Evolutionary conservation across 1,284 basidiomycete genomes (phyloP), one percentile per base, ranked within the genome.

Genomic region (Naganishia cerealis): DNA sequence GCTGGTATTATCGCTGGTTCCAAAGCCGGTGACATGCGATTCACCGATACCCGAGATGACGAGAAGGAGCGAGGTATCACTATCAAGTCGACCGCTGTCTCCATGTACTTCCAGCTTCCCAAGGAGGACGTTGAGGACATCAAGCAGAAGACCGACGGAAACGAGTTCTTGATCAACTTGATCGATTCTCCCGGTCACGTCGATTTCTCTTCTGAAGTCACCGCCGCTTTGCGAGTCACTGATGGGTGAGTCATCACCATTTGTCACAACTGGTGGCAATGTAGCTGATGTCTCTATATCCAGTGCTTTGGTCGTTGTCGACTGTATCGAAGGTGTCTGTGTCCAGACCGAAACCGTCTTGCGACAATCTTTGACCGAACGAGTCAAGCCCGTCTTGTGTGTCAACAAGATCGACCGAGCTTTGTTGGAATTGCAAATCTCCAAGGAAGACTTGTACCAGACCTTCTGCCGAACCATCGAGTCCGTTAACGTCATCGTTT

Each of bases 381-480:
- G 96, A 83, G 98, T 99, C 86, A 99, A 97, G 86, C 96, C 96
- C 76, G 95, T 99, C 78, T 89, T 98, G 78, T 89, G 97, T 84
- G 94, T 99, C 85, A 99, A 99, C 90, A 99, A 99, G 87, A 94
- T 99, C 79, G 96, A 99, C 84, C 95, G 96, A 82, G 96, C 96
- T 70, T 88, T 99, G 66, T 92, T 99, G 77, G 96, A 99, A 84
- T 88, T 99, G 71, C 96, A 99, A 84, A 91, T 98, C 74, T 85
- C 87, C 81, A 98, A 99, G 85, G 96, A 99, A 83, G 89, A 91
- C 76, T 90, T 99, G 69, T 99, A 90, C 87, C 96, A 98, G 84
- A 92, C 92, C 66, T 99, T 99, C 90, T 87, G 86, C 76, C 92
- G 96, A 81, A 99, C 96, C 73, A 90, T 99, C 80, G 95, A 99